Base-by-base conservation (phyloP, 1,284 basidiomycete species). In the Leccinum holopus region DNA sequence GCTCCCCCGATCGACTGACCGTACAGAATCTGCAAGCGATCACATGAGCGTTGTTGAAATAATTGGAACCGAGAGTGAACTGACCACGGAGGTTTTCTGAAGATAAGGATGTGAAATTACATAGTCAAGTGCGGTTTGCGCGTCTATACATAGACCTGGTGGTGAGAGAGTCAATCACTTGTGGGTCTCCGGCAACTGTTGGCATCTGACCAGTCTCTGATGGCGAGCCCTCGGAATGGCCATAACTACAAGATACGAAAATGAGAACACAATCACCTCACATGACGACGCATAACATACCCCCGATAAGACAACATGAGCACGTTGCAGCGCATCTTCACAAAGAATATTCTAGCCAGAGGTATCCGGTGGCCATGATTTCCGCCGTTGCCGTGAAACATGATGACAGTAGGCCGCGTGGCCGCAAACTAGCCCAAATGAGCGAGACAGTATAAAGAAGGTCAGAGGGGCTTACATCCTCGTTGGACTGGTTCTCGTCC, bases 1-100 rank as follows among this genome's bases (percentile, higher is more conserved):
- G 96, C 96, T n/a, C 96, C 96, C 14, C 97, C 97, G 33, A 99
- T 94, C 7, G 92, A 95, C 76, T 98, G 97, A 0, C 97, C 96
- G 70, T 95, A 98, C 0, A 96, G 76, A 54, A 94, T 80, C 88
- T 90, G 62, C 28, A 65, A 59, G 73, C 72, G 52, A 54, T 57
- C 65, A 65, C 32, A 61, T 68, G 44, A 49, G 65, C 44, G 16
- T 37, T n/a, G 11, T 28, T 9, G 21, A 9, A 49, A 32, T 3
- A 33, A 39, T 2, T 10, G 21, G 4, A 53, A 18, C 9, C 3
- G 8, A 37, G 28, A 51, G 51, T 33, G 25, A 59, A 57, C 82
- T 60, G 66, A 94, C 87, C 57, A 94, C 82, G 14, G 84, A 82
- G 1, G 92, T 91, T 59, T 82, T 78, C 35, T 85, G 83, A 11